Conservation (phyloP, 441 rosid genomes). For the Pelargonium australe region DNA sequence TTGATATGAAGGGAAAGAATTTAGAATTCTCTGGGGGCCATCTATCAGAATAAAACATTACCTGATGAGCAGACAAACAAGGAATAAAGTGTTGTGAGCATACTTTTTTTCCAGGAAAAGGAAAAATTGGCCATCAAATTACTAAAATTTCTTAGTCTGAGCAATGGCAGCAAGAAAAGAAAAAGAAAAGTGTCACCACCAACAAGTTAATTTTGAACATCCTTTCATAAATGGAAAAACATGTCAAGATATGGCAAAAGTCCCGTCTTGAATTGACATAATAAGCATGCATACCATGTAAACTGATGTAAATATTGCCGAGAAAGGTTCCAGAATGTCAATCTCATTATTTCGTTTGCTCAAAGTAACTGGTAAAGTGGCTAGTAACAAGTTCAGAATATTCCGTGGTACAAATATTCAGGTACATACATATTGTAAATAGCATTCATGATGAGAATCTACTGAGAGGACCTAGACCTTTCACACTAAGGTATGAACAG, state of each 20-base stretch:
- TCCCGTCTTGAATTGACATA: background rate
- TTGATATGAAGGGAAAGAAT: conserved; percentile 29
- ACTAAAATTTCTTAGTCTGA: background rate
- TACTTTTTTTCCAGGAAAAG: background rate
- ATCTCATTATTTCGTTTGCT: background rate
- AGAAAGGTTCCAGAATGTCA: background rate
- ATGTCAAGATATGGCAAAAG: background rate
- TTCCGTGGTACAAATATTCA: background rate
- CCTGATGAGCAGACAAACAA: conserved; percentile 19
- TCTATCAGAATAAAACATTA: conserved; percentile 20
- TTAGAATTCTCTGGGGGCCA: background rate
- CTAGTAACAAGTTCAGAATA: background rate
- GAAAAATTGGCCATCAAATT: too few relatives aligned
- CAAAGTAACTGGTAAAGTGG: background rate
- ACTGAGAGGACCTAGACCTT: conserved; percentile 7
- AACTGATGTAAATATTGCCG: background rate
- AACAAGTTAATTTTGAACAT: background rate
- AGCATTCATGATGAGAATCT: conserved; percentile 14
- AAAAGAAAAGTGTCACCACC: background rate
- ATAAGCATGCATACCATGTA: background rate
- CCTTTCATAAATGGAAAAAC: background rate
- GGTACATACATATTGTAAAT: background rate
- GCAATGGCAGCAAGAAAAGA: background rate
- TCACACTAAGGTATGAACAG: conserved; percentile 12
- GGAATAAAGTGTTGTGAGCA: conserved; percentile 23